phyloP scores from a whole-genome alignment of 441 rosid genomes.

The Melastoma candidum region DNA sequence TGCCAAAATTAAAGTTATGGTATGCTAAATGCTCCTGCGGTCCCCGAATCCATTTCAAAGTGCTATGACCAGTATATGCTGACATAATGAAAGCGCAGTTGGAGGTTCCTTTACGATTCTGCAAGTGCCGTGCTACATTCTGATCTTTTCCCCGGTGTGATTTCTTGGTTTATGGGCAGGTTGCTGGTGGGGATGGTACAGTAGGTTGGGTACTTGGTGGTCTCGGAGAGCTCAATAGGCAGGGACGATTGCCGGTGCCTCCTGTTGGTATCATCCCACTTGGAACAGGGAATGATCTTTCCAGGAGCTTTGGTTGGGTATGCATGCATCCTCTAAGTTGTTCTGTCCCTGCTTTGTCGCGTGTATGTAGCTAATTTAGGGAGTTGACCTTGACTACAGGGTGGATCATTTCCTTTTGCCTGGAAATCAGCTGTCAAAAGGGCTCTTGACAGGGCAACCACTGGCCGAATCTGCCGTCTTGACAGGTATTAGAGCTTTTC shows the following conservation, averaged over 20 bases:
- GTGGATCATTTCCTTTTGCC: constrained; percentile 88
- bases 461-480: constrained; percentile 47
- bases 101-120: not conserved
- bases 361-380: constrained; percentile 6
- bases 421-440: constrained; percentile 89
- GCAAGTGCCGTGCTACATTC: not conserved
- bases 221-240: constrained; percentile 53
- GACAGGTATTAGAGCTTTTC: constrained; percentile 43
- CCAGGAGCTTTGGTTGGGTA: constrained; percentile 98
- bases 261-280: constrained; percentile 83
- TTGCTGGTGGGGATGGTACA: constrained; percentile 98
- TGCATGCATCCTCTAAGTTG: constrained; percentile 14
- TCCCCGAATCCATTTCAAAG: no score
- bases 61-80: no score
- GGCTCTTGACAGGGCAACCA: constrained; percentile 51
- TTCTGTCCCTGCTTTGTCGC: constrained; percentile 1
- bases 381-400: constrained; percentile 27
- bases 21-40: constrained; percentile 17
- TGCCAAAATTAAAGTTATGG: constrained; percentile 71
- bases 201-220: constrained; percentile 95
- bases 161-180: constrained; percentile 36
- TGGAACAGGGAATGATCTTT: constrained; percentile 89
- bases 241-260: constrained; percentile 57
- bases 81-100: not conserved
- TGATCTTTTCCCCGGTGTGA: not conserved